Evolutionary conservation across 2,329 filamentous ascomycete genomes (phyloP).

Genomic region (Pseudogymnoascus sp.): DNA sequence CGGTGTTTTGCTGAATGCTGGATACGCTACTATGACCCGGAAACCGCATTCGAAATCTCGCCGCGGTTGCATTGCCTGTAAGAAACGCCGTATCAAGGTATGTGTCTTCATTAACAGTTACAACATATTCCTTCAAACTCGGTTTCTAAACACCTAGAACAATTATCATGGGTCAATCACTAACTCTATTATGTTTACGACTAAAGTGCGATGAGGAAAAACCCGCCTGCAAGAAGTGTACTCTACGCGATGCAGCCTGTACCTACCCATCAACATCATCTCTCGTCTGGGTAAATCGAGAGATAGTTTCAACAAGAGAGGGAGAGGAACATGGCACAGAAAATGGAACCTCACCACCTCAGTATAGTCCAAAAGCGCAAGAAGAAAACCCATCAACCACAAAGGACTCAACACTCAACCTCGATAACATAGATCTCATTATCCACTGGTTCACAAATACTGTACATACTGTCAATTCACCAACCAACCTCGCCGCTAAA

Average conservation of each 20-base stretch:
- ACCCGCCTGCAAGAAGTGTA: slow-evolving; percentile 19
- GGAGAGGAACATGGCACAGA: background rate
- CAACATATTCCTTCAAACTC: background rate
- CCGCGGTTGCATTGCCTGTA: slow-evolving; percentile 26
- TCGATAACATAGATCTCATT: slow-evolving; percentile 18
- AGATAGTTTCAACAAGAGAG: slow-evolving; percentile 9
- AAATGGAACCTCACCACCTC: background rate
- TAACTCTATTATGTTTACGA: background rate
- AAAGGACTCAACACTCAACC: slow-evolving; percentile 11
- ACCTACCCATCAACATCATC: slow-evolving; percentile 12
- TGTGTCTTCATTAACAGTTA: background rate
- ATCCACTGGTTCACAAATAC: slow-evolving; percentile 16
- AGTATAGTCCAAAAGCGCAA: background rate
- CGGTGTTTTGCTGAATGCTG: background rate
- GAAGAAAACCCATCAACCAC: background rate
- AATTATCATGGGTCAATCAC: background rate
- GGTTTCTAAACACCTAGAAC: background rate
- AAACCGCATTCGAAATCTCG: slow-evolving; percentile 28
- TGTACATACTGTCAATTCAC: slow-evolving; percentile 13
- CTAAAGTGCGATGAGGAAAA: slow-evolving; percentile 21
- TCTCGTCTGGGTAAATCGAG: background rate
- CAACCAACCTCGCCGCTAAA: slow-evolving; percentile 6
- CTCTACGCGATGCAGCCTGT: slow-evolving; percentile 18
- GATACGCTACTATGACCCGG: slow-evolving; percentile 9
- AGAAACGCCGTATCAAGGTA: slow-evolving; percentile 29